These are phyloP conservation scores for Pseudogymnoascus sp. DNA, from an alignment of 2,329 filamentous ascomycete genomes.

Conservation along the genomic window DNA sequence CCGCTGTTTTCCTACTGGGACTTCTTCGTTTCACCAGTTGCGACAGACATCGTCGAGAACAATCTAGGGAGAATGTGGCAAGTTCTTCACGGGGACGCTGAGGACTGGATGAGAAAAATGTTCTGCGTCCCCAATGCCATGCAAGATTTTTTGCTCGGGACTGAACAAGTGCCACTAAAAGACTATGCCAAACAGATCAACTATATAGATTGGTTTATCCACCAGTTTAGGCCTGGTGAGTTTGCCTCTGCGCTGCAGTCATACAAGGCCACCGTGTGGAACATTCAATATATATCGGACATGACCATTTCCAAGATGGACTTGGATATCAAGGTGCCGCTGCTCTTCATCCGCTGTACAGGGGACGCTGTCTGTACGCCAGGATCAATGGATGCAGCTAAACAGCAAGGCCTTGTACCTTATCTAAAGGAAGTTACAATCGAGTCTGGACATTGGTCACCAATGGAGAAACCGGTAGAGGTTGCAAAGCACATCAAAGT, in stretches of 20 bases:
- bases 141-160: constrained; percentile 22
- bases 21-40: constrained; percentile 35
- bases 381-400: constrained; percentile 24
- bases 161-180: constrained; percentile 24
- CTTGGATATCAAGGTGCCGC: constrained; percentile 28
- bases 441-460: constrained; percentile 30
- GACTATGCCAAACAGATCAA: constrained; percentile 27
- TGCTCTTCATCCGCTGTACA: constrained; percentile 29
- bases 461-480: constrained; percentile 30
- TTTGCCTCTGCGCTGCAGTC: constrained; percentile 31
- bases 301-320: constrained; percentile 20
- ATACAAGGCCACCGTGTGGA: constrained; percentile 26
- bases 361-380: constrained; percentile 29
- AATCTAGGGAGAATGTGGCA: constrained; percentile 33
- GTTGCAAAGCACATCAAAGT: constrained; percentile 11
- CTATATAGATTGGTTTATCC: constrained; percentile 29
- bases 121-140: constrained; percentile 32
- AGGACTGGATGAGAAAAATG: constrained; percentile 28
- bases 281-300: constrained; percentile 25
- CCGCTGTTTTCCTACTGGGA: constrained; percentile 37
- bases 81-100: constrained; percentile 27
- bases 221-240: constrained; percentile 27
- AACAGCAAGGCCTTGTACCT: constrained; percentile 24
- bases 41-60: constrained; percentile 29
- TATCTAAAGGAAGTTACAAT: constrained; percentile 28